Base-by-base conservation (phyloP, 140 eudicot species). In the Senecio squalidus region DNA sequence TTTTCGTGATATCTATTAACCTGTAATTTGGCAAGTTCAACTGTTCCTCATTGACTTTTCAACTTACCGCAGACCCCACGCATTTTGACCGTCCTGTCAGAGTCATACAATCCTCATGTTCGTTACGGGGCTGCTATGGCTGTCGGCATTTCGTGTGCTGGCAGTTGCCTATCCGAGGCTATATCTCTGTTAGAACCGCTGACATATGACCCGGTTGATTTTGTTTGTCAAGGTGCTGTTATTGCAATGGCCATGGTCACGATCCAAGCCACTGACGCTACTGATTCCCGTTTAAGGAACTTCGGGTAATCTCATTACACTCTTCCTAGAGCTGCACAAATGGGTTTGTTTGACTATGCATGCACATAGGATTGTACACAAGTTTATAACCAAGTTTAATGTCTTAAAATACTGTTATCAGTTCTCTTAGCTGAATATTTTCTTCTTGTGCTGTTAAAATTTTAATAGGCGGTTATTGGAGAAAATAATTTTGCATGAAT, bases 191-290 rank as follows among this genome's bases (percentile, higher is more conserved):
- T 92, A 17, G 98, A 92, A 74, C 98, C 96, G 36, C 62, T 92
- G 73, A 92, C 98, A 11, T 92, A 93, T 24, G 98, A 92, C 64
- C 95, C 82, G 26, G 92, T 81, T 52, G 98, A 84, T 41, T 92
- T 92, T 80, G 98, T 92, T 16, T 95, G 98, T 39, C 98, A 92
- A 84, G 98, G 98, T 33, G 95, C 98, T 67, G 73, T 87, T 9
- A 92, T 92, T 68, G 96, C 96, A 41, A 84, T 92, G 98, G 96
- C 98, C 16, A 92, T 92, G 98, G 98, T 92, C 31, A 84, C 88
- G 98, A 86, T 92, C 45, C 98, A 92, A 78, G 88, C 63, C 56
- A 87, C 84, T 58, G 96, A 92, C 76, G 95, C 96, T 34, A 87
- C 88, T 40, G 98, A 87, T 67, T 84, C 95, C 58, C 98, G 98